Evolutionary conservation across 2,329 filamentous ascomycete species (phyloP).

Genomic region (Drechslerella stenobrocha): DNA sequence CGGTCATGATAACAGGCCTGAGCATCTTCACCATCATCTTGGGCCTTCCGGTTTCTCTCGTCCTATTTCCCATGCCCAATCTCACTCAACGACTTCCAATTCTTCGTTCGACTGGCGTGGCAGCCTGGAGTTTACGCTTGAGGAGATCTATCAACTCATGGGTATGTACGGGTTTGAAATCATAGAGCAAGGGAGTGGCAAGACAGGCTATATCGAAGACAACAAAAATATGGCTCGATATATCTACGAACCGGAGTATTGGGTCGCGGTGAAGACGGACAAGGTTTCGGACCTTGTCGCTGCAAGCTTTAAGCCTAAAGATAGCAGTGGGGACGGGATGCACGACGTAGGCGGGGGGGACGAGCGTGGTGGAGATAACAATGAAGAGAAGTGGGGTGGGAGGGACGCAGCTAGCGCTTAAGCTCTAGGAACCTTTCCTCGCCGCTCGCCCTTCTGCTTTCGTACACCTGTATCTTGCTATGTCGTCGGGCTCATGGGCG

Average conservation of each 20-base stretch:
- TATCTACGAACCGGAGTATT: constrained; percentile 76
- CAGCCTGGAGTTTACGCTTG: constrained; percentile 83
- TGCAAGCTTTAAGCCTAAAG: constrained; percentile 19
- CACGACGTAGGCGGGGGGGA: too few species aligned
- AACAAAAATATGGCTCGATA: constrained; percentile 81
- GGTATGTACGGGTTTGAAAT: constrained; percentile 75
- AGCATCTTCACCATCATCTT: background rate
- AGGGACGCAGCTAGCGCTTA: too few species aligned
- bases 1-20: background rate
- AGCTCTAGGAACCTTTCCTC: too few species aligned
- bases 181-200: constrained; percentile 64
- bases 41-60: background rate
- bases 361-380: background rate
- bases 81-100: constrained; percentile 57
- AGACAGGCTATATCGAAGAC: constrained; percentile 86
- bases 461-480: too few species aligned
- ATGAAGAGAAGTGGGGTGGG: background rate
- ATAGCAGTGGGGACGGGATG: too few species aligned
- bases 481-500: too few species aligned
- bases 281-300: constrained; percentile 15
- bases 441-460: too few species aligned
- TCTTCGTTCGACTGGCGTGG: constrained; percentile 58
- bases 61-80: background rate
- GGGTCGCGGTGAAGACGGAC: constrained; percentile 76
- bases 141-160: constrained; percentile 80